Evolutionary conservation across 257 asterid genomes (phyloP), one percentile per base, ranked within the genome.

Genomic region (Solanum clarkiae): DNA sequence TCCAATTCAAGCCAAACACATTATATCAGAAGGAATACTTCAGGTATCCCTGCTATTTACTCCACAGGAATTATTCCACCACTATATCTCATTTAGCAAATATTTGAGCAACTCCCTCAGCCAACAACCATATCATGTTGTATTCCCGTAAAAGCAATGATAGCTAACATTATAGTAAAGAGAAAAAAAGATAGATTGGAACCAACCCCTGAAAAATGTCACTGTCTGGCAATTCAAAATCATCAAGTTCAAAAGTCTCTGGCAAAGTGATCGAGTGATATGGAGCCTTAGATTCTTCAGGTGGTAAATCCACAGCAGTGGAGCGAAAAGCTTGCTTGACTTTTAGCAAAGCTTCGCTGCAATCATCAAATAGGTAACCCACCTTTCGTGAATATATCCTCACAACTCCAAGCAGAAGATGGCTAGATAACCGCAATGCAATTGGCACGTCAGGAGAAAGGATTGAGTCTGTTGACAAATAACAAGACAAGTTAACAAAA

Each of bases 231-330:
- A 95, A 93, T 92, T 97, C 99, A 90, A 97, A 97, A 91, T 95
- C 99, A 91, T 97, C 99, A 81, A 97, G 99, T 87, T 97, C 99
- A 88, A 97, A 97, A 16, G 98, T 95, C 91, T 97, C 99, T 2
- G 99, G 99, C 92, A 97, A 88, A 49, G 99, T 95, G 90, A 97
- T 95, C 80, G 99, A 95, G 89, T 97, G 96, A 88, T 97, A 97
- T 51, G 99, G 99, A 13, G 99, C 99, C 91, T 93, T 97, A 20
- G 99, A 93, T 88, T 97, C 94, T 93, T 97, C 99, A 22, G 98
- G 99, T 22, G 98, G 99, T 82, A 97, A 90, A 91, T 97, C 99
- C 86, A 97, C 99, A 85, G 98, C 96, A 84, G 99, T 90, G 84
- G 98, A 92, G 80, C 99, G 99, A 89, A 97, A 97, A 70, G 99